Conservation (phyloP, 2,329 filamentous ascomycete species). For the Chaetomiaceae sp. region DNA sequence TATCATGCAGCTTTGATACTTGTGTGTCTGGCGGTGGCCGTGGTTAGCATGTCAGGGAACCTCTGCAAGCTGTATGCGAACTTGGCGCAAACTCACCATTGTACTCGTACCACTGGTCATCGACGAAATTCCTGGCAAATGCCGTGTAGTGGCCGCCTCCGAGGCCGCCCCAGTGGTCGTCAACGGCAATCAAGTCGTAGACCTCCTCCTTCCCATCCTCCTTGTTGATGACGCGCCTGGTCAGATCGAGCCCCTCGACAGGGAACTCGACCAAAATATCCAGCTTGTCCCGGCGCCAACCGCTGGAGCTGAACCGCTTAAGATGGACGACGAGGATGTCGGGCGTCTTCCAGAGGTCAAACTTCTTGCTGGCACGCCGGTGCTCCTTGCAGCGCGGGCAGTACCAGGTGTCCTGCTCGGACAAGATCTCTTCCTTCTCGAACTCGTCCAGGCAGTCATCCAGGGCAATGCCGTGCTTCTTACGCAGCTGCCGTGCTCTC, state of each 20-base stretch:
- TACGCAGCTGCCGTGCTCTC: slow-evolving; percentile 56
- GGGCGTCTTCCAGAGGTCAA: slow-evolving; percentile 93
- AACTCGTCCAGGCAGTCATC: slow-evolving; percentile 93
- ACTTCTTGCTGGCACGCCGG: slow-evolving; percentile 86
- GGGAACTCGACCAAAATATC: slow-evolving; percentile 90
- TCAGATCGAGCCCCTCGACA: slow-evolving; percentile 78
- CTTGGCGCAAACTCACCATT: slow-evolving; percentile 61
- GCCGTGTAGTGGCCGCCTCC: slow-evolving; percentile 96
- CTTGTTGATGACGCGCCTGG: slow-evolving; percentile 68
- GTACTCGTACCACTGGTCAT: slow-evolving; percentile 89
- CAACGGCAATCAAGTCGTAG: slow-evolving; percentile 92
- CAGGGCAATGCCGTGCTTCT: slow-evolving; percentile 71
- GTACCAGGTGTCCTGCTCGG: slow-evolving; percentile 95
- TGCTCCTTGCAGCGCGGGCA: slow-evolving; percentile 94
- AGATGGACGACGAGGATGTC: slow-evolving; percentile 93
- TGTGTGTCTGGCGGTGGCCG: slow-evolving; percentile 58
- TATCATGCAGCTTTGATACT: slow-evolving; percentile 56
- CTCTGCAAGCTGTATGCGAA: not conserved
- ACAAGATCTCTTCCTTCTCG: slow-evolving; percentile 86
- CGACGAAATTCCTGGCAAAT: slow-evolving; percentile 85
- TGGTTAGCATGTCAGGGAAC: slow-evolving; percentile 34
- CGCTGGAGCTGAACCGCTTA: slow-evolving; percentile 86
- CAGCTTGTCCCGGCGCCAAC: slow-evolving; percentile 80
- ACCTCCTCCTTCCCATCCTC: slow-evolving; percentile 75
- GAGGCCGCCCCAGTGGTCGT: slow-evolving; percentile 90